Base-by-base conservation (phyloP, 148 eudicot species). In the Agrostemma githago region DNA sequence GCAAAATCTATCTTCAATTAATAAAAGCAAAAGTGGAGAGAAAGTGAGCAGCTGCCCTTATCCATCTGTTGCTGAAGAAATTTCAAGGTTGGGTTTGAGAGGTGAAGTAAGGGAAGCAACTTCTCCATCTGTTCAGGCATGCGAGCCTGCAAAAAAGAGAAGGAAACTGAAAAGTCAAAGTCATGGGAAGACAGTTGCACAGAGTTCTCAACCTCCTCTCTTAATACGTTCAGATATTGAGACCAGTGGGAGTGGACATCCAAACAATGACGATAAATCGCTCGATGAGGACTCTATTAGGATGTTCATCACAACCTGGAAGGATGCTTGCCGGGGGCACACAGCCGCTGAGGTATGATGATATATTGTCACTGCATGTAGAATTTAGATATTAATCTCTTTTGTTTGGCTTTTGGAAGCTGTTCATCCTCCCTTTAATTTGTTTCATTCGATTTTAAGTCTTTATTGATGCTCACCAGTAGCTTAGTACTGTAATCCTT, bases 31-130 rank as follows among this genome's bases (percentile, higher is more conserved):
- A 51, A 81, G 71, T 70, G 78, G 78, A 69, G 87, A 88, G 65
- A 82, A 79, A 72, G 82, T 84, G 38, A 90, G 92, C 79, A 82
- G 85, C 73, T 95, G 96, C 70, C 97, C 97, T 76, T 92, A 95
- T 77, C 98, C 97, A 41, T 91, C 97, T 38, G 88, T 80, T 71
- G 81, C 85, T 78, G 98, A 95, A 82, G 98, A 95, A 81, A 88
- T 76, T 82, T 81, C 83, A 69, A 85, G 96, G 70, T 84, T 91
- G 77, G 92, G 98, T 54, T 84, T 94, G 83, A 84, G 76, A 79
- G 81, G 76, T 65, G 92, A 88, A 74, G 76, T 6, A 46, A 68
- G 68, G 37, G 73, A 67, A 42, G 72, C 69, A 44, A 4, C 80
- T 70, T 61, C 79, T 34, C 58, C 71, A 19, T 71, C 71, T 66